Evolutionary conservation across 371 early-diverging fungal species (phyloP).

Genomic region (Blastocladiella emersonii): DNA sequence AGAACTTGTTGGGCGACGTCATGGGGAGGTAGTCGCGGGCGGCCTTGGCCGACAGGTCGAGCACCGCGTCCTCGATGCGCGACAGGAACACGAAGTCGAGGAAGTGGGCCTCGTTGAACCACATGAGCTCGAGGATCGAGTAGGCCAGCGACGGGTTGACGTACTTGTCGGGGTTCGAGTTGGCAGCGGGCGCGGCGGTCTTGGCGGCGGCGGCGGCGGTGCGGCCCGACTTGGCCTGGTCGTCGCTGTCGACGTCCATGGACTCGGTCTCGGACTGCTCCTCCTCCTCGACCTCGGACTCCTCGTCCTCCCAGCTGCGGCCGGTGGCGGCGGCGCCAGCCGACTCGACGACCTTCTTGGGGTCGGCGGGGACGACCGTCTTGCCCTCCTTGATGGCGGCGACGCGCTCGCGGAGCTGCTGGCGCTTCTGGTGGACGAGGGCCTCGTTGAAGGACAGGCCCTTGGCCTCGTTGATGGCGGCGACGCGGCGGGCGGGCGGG

Average conservation of each 20-base stretch:
- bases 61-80: neutral
- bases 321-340: too few species aligned
- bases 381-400: neutral
- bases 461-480: slow-evolving; percentile 94
- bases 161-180: neutral
- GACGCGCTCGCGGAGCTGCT: neutral
- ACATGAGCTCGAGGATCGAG: slow-evolving; percentile 47
- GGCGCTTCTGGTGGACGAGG: slow-evolving; percentile 46
- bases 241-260: slow-evolving; percentile 81
- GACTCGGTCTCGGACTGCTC: slow-evolving; percentile 27
- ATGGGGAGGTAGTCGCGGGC: slow-evolving; percentile 2
- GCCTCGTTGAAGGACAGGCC: slow-evolving; percentile 90
- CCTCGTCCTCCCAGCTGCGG: neutral
- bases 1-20: slow-evolving; percentile 72
- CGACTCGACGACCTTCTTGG: neutral
- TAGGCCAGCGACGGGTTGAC: neutral
- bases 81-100: slow-evolving; percentile 51
- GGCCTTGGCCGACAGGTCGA: slow-evolving; percentile 19
- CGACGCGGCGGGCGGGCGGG: slow-evolving; percentile 94
- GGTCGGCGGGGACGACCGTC: slow-evolving; percentile 51
- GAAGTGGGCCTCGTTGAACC: slow-evolving; percentile 97
- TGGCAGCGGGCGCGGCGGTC: slow-evolving; percentile 2
- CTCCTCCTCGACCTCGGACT: neutral
- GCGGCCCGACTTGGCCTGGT: slow-evolving; percentile 89
- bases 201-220: neutral